Conservation (phyloP, 164 flowering plant genomes). For the Warburgia ugandensis region DNA sequence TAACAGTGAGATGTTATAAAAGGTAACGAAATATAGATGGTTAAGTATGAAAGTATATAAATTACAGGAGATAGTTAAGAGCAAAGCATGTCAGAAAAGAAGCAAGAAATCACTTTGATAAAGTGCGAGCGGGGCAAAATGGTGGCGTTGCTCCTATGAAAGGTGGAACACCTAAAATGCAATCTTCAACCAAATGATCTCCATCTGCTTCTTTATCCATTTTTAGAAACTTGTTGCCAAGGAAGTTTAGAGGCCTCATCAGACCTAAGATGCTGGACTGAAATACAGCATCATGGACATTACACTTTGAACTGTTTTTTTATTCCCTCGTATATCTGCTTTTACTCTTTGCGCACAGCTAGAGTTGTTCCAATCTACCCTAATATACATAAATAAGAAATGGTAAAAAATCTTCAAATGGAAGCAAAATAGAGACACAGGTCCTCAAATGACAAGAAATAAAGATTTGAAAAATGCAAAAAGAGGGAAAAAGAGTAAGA, state of each 20-base stretch:
- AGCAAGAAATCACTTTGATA: constrained; percentile 50
- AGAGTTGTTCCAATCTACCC: background rate
- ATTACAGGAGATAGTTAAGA: background rate
- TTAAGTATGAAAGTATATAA: background rate
- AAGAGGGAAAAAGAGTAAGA: background rate
- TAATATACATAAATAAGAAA: background rate
- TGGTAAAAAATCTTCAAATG: background rate
- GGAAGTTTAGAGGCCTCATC: constrained; percentile 67
- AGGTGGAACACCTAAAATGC: constrained; percentile 10
- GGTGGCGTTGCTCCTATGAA: constrained; percentile 8
- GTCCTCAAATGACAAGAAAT: background rate
- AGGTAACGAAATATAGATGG: background rate
- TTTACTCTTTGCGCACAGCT: no score
- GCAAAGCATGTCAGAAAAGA: background rate
- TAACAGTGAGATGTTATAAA: background rate
- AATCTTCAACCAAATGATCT: constrained; percentile 18
- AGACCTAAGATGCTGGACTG: constrained; percentile 12
- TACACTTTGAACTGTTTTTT: background rate
- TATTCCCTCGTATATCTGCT: background rate
- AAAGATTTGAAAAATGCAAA: background rate
- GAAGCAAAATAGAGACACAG: background rate
- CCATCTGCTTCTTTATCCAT: constrained; percentile 33
- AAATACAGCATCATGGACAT: constrained; percentile 1
- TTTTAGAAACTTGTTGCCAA: constrained; percentile 49
- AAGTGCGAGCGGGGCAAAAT: constrained; percentile 34